These are phyloP conservation scores for Populus hybrid DNA, from an alignment of 441 rosid genomes.

Conservation along the genomic window DNA sequence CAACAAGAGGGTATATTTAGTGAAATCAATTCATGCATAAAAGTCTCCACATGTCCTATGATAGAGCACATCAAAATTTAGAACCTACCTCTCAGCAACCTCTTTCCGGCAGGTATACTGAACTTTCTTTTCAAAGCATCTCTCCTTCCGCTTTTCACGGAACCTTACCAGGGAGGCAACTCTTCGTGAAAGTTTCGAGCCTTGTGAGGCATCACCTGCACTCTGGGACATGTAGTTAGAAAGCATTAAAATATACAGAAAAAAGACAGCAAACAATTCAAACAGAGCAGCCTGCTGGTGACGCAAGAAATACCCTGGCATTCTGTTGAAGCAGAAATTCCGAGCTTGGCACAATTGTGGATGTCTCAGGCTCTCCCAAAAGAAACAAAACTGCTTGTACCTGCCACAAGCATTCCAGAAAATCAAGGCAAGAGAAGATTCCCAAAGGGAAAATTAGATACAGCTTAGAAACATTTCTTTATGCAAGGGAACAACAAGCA, in stretches of 20 bases:
- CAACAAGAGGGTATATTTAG: background rate
- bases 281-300: background rate
- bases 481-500: background rate
- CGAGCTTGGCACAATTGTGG: slow-evolving; percentile 30
- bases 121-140: slow-evolving; percentile 56
- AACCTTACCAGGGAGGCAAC: slow-evolving; percentile 49
- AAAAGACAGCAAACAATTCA: background rate
- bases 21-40: background rate
- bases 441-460: background rate
- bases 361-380: slow-evolving; percentile 36
- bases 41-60: background rate
- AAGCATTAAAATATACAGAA: slow-evolving; percentile 16
- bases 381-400: slow-evolving; percentile 54
- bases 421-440: slow-evolving; percentile 13
- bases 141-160: slow-evolving; percentile 55
- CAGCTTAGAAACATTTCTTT: background rate
- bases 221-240: slow-evolving; percentile 26
- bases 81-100: slow-evolving; percentile 50
- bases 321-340: slow-evolving; percentile 34
- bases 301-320: slow-evolving; percentile 26
- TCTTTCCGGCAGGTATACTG: slow-evolving; percentile 49
- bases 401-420: slow-evolving; percentile 27
- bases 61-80: background rate
- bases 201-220: slow-evolving; percentile 35
- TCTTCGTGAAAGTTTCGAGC: slow-evolving; percentile 47